Percentiles rank a stretch among this genome's conserved stretches.
Evolutionary conservation across 768 basidiomycete species (phyloP).

Genomic region (Pisolithus marmoratus): DNA sequence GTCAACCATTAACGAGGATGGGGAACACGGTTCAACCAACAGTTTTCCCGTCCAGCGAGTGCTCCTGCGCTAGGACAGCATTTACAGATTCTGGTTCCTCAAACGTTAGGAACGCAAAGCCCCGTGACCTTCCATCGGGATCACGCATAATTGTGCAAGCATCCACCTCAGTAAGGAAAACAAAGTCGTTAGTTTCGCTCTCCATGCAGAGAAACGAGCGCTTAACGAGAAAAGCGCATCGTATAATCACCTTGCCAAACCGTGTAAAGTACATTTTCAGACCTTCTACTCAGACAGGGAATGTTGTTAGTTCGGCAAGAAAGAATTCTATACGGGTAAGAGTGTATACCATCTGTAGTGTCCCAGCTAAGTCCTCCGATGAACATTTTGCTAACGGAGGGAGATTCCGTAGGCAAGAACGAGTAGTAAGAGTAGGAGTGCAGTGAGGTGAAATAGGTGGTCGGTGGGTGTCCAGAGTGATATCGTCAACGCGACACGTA

Average conservation of each 20-base stretch:
- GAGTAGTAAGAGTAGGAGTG: slow-evolving; percentile 17
- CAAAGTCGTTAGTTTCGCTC: slow-evolving; percentile 7
- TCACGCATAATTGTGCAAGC: slow-evolving; percentile 87
- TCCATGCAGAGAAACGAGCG: neutral
- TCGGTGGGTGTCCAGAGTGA: slow-evolving; percentile 29
- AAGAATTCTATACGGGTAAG: slow-evolving; percentile 21
- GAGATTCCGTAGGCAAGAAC: slow-evolving; percentile 16
- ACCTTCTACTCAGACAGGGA: slow-evolving; percentile 41
- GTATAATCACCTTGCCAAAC: slow-evolving; percentile 60
- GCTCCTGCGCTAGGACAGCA: slow-evolving; percentile 59
- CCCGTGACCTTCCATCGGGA: slow-evolving; percentile 64
- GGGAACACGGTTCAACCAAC: slow-evolving; percentile 33
- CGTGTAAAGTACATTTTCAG: slow-evolving; percentile 69
- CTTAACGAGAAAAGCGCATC: neutral
- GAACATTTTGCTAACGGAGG: slow-evolving; percentile 74
- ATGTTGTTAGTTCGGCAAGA: slow-evolving; percentile 22
- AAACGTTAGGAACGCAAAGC: slow-evolving; percentile 84
- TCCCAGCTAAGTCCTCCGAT: slow-evolving; percentile 90
- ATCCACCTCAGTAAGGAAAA: slow-evolving; percentile 46
- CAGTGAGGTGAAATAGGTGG: slow-evolving; percentile 18
- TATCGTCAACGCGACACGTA: slow-evolving; percentile 30
- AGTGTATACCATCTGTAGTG: slow-evolving; percentile 75
- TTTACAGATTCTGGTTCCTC: slow-evolving; percentile 60
- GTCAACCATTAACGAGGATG: neutral
- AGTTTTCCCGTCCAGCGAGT: slow-evolving; percentile 73